These are phyloP conservation scores for Helenozyma baotianmanensis DNA, from an alignment of 805 yeast genomes.

Conservation along the genomic window DNA sequence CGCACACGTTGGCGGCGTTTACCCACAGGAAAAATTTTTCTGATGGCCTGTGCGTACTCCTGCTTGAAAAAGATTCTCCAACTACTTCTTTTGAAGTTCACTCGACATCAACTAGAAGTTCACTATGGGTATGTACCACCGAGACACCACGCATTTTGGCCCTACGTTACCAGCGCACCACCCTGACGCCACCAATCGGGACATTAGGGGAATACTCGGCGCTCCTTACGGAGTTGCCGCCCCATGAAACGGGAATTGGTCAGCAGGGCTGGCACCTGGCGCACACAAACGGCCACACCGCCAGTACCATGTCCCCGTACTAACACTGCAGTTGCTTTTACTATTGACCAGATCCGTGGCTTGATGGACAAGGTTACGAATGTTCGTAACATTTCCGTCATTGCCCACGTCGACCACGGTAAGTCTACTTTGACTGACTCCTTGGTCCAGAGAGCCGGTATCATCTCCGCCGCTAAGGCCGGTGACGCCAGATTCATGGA, in stretches of 20 bases:
- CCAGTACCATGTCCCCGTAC: too few relatives aligned
- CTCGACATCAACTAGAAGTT: slow-evolving; percentile 24
- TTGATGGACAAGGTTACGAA: slow-evolving; percentile 99
- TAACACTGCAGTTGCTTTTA: slow-evolving; percentile 44
- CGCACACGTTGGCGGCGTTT: slow-evolving; percentile 10
- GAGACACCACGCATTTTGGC: too few relatives aligned
- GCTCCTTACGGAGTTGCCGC: too few relatives aligned
- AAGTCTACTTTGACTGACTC: slow-evolving; percentile 99
- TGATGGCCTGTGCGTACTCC: slow-evolving; percentile 20
- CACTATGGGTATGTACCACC: slow-evolving; percentile 37
- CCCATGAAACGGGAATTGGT: too few relatives aligned
- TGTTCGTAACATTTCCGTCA: slow-evolving; percentile 99
- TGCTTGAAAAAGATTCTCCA: slow-evolving; percentile 15
- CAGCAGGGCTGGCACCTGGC: too few relatives aligned
- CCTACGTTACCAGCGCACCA: too few relatives aligned
- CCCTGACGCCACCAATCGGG: too few relatives aligned
- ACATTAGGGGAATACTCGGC: too few relatives aligned
- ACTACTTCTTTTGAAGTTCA: slow-evolving; percentile 18
- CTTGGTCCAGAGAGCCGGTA: slow-evolving; percentile 98
- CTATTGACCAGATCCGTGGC: slow-evolving; percentile 86
- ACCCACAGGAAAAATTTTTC: slow-evolving; percentile 17
- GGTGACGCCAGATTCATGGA: slow-evolving; percentile 99
- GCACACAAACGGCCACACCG: too few relatives aligned
- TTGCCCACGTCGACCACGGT: slow-evolving; percentile 99
- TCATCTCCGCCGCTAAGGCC: slow-evolving; percentile 98